phyloP scores from a whole-genome alignment of 208 protist genomes.

The Acanthamoeba castellanii region DNA sequence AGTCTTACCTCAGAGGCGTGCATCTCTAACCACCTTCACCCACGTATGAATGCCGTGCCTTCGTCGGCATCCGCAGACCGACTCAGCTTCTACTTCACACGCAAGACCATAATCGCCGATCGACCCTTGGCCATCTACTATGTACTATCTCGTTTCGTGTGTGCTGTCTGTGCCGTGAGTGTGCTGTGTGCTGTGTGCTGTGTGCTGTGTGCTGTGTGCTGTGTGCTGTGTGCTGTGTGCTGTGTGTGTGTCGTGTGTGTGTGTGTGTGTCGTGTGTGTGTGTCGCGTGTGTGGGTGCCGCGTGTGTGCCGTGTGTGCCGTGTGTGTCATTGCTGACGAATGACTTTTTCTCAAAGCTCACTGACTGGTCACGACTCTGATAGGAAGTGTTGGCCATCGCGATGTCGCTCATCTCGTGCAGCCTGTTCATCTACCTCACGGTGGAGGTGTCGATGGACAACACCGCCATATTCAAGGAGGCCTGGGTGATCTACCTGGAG shows the following conservation, averaged over 20 bases:
- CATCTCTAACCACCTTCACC: too few species aligned
- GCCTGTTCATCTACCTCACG: slow-evolving; percentile 47
- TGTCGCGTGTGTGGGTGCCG: background rate
- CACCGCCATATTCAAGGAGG: background rate
- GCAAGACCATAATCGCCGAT: background rate
- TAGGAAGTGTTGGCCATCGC: slow-evolving; percentile 8
- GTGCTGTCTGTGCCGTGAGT: too few species aligned
- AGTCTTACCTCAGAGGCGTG: too few species aligned
- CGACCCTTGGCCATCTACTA: slow-evolving; percentile 28
- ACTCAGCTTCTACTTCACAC: background rate
- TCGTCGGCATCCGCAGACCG: background rate
- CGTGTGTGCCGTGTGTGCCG: background rate
- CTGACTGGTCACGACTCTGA: background rate
- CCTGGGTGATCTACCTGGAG: slow-evolving; percentile 60
- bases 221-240: too few species aligned
- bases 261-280: background rate
- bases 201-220: too few species aligned
- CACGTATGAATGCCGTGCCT: background rate
- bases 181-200: too few species aligned
- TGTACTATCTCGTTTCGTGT: background rate
- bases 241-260: background rate
- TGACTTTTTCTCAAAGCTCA: background rate
- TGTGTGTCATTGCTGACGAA: too few species aligned
- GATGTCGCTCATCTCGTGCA: slow-evolving; percentile 18
- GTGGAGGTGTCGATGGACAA: slow-evolving; percentile 20